These are phyloP conservation scores for Epichloe glyceriae DNA, from an alignment of 2,329 filamentous ascomycete species.

Conservation along the genomic window DNA sequence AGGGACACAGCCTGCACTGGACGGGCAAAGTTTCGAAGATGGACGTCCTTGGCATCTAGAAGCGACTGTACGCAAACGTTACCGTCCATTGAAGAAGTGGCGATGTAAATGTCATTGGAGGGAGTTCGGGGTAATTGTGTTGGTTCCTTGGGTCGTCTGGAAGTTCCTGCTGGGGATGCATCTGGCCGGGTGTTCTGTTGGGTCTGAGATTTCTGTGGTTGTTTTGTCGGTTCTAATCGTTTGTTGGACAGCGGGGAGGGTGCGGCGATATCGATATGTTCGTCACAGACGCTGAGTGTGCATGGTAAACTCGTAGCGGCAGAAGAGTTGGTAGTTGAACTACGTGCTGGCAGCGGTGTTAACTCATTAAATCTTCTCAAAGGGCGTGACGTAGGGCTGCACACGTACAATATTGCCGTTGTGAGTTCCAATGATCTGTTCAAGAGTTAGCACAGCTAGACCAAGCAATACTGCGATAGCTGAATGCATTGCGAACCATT, in stretches of 20 bases:
- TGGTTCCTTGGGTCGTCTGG: conserved; percentile 38
- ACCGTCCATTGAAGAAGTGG: conserved; percentile 87
- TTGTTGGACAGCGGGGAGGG: conserved; percentile 42
- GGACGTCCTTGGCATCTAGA: conserved; percentile 77
- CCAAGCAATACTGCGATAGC: conserved; percentile 8
- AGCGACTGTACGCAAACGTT: conserved; percentile 88
- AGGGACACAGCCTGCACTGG: conserved; percentile 85
- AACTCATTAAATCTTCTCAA: not conserved
- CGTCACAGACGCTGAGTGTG: conserved; percentile 84
- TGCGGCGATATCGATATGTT: conserved; percentile 82
- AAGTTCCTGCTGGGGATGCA: conserved; percentile 34
- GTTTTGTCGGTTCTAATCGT: conserved; percentile 27
- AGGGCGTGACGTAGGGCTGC: not conserved
- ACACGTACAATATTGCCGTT: conserved; percentile 82
- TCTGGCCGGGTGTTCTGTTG: conserved; percentile 20
- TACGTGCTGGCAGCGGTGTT: conserved; percentile 50
- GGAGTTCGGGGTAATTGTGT: conserved; percentile 56
- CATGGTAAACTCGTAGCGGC: conserved; percentile 73
- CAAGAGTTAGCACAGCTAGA: conserved; percentile 14
- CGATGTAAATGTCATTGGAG: conserved; percentile 86
- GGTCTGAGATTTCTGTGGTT: conserved; percentile 22
- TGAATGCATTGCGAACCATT: conserved; percentile 50
- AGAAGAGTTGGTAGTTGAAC: conserved; percentile 73
- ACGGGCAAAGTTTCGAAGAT: conserved; percentile 82
- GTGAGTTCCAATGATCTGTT: conserved; percentile 79